Base-by-base conservation (phyloP, 2,329 filamentous ascomycete genomes). In the Epichloe elymi region DNA sequence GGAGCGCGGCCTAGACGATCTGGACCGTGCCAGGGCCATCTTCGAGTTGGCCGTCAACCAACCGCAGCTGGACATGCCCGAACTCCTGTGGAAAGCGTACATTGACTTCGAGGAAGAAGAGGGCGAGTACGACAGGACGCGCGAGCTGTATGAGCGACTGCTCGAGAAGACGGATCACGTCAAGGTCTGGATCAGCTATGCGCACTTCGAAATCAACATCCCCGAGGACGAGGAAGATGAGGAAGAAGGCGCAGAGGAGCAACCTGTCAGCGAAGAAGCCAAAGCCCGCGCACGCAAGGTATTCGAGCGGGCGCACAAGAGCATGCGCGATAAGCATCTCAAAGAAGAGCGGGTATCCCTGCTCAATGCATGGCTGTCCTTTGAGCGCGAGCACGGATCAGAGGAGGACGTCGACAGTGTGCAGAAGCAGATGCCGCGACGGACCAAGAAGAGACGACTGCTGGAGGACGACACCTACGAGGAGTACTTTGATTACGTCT, bases 71-170 rank as follows among this genome's bases (percentile, higher is more conserved):
- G 93, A 98, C 66, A 98, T 98, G 93, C 93, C 93, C 0, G 93
- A 98, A 70, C 74, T 97, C 48, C 74, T 97, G 2, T 98, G 93
- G 93, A 97, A 97, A 70, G 83, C 89, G 1, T 98, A 95, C 67
- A 97, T 98, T 60, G 93, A 98, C 67, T 97, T 97, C 63, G 93
- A 98, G 69, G 91, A 97, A 64, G 88, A 95, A 60, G 88, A 95
- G 67, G 87, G 83, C 61, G 88, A 96, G 67, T 96, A 91, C 67
- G 88, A 89, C 49, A 76, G 83, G 46, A 88, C 89, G 4, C 78
- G 93, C 46, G 72, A 73, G 3, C 73, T 98, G 43, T 98, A 97
- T 70, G 91, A 97, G 71, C 81, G 91, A 7, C 76, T 98, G 12
- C 77, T 98, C 42, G 76, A 88, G 61, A 96, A 94, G 80, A 95